Conservation (phyloP, 2,329 filamentous ascomycete genomes). For the Ampelomyces quisqualis region DNA sequence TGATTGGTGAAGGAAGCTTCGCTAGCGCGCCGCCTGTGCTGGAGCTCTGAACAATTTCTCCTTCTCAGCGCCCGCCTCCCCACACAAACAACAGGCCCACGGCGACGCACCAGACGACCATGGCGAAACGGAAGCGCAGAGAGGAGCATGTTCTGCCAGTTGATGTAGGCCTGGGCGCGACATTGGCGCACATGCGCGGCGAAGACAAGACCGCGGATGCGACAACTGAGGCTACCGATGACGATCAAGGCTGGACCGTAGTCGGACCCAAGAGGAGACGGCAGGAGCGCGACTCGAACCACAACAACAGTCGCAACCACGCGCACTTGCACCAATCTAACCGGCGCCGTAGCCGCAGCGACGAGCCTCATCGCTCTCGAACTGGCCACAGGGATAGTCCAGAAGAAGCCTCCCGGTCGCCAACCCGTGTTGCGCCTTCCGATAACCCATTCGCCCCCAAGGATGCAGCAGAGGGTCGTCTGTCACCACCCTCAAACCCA, state of each 20-base stretch:
- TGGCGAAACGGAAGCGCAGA: slow-evolving; percentile 37
- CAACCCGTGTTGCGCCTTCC: not conserved
- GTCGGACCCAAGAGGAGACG: slow-evolving; percentile 30
- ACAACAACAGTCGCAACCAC: slow-evolving; percentile 3
- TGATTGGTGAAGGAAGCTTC: too few species aligned
- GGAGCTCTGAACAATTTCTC: slow-evolving; percentile 1
- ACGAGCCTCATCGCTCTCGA: not conserved
- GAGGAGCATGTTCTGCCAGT: slow-evolving; percentile 14
- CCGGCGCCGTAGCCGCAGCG: slow-evolving; percentile 6
- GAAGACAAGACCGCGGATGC: slow-evolving; percentile 15
- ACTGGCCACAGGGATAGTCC: not conserved
- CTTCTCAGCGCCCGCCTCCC: not conserved
- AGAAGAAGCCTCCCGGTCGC: slow-evolving; percentile 1
- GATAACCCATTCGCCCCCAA: slow-evolving; percentile 21
- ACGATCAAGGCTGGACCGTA: slow-evolving; percentile 34
- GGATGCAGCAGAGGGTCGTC: slow-evolving; percentile 10
- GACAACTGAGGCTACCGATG: slow-evolving; percentile 10
- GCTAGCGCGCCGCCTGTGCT: slow-evolving; percentile 1
- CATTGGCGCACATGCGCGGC: slow-evolving; percentile 29
- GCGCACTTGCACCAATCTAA: slow-evolving; percentile 7
- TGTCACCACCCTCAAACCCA: slow-evolving; percentile 17
- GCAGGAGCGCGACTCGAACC: slow-evolving; percentile 14
- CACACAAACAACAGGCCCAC: not conserved
- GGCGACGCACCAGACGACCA: slow-evolving; percentile 6
- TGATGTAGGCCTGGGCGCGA: slow-evolving; percentile 33